These are phyloP conservation scores for Cryptococcus sp. DNA, from an alignment of 1,284 basidiomycete genomes.

Conservation along the genomic window DNA sequence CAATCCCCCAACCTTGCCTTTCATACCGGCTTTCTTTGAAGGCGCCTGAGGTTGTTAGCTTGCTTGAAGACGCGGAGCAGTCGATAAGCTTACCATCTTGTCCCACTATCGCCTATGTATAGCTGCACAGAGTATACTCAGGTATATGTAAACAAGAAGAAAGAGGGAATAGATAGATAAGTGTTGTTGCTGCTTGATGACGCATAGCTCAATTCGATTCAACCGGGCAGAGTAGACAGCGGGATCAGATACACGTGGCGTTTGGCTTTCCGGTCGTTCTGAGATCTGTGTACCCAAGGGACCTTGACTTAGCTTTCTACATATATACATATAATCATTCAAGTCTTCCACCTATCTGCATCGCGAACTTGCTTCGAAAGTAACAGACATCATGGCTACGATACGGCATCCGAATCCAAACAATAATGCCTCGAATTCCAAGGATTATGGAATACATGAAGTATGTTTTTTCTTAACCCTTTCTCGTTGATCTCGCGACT, in stretches of 20 bases:
- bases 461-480: constrained; percentile 12
- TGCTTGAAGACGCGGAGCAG: background rate
- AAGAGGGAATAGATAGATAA: no score
- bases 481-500: background rate
- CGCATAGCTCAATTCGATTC: no score
- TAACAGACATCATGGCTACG: constrained; percentile 14
- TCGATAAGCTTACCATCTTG: background rate
- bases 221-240: background rate
- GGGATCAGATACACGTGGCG: constrained; percentile 1
- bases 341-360: no score
- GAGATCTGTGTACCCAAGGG: no score
- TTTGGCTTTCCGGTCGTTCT: no score
- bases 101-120: background rate
- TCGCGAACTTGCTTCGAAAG: no score
- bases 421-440: constrained; percentile 2
- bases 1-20: constrained; percentile 61
- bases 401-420: constrained; percentile 8
- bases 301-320: no score
- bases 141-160: no score
- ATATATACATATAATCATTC: no score
- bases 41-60: constrained; percentile 58
- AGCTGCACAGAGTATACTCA: no score
- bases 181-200: no score
- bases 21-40: constrained; percentile 89
- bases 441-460: constrained; percentile 40